phyloP scores from a whole-genome alignment of 129 eudicot species.

The Helianthus tuberosus region DNA sequence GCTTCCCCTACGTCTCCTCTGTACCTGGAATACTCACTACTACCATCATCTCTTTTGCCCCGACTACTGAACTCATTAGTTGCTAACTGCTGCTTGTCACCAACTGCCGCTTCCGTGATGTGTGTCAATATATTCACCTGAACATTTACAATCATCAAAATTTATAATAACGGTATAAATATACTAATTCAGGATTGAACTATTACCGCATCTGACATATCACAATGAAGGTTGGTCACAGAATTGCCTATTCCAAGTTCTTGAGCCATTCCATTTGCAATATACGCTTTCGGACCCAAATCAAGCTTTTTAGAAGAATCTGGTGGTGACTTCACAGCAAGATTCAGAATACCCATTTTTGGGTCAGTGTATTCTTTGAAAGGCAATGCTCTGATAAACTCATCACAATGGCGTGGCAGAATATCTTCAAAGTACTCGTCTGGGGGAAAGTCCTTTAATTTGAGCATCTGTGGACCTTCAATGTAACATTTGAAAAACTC shows the following conservation, averaged over 20 bases:
- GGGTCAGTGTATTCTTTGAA: slow-evolving; percentile 78
- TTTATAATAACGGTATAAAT: no score
- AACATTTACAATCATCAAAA: no score
- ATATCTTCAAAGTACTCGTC: slow-evolving; percentile 54
- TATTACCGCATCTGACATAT: slow-evolving; percentile 82
- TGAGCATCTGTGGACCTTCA: slow-evolving; percentile 63
- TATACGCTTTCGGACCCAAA: slow-evolving; percentile 78
- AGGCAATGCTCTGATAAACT: slow-evolving; percentile 72
- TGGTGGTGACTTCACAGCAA: slow-evolving; percentile 63
- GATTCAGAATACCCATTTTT: slow-evolving; percentile 58
- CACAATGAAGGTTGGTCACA: slow-evolving; percentile 51
- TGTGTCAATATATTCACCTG: no score
- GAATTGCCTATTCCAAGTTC: slow-evolving; percentile 86
- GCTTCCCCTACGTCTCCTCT: slow-evolving; percentile 13
- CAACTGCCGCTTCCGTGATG: no score
- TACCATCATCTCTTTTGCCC: no score
- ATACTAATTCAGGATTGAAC: background rate
- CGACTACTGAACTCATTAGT: no score
- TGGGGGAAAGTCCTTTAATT: slow-evolving; percentile 85
- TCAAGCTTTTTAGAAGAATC: slow-evolving; percentile 48
- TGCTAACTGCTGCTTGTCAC: no score
- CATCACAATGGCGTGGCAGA: slow-evolving; percentile 74
- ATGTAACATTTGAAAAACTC: no score
- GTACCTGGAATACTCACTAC: background rate
- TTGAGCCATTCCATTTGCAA: slow-evolving; percentile 65